Conservation (phyloP, 2,329 filamentous ascomycete genomes). For the Clonostachys solani region DNA sequence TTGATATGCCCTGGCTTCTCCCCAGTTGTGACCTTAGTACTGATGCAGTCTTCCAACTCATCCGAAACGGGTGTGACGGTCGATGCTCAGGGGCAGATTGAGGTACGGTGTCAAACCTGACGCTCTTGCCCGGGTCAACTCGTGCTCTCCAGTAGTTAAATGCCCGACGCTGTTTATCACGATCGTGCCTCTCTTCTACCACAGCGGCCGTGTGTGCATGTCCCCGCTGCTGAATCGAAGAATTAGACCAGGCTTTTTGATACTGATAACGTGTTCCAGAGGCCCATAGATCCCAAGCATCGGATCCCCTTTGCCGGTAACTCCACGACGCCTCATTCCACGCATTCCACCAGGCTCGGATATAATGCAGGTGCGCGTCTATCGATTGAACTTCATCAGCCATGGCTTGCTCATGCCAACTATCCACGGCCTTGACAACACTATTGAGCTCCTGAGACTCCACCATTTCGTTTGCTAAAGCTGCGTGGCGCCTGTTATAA, state of each 20-base stretch:
- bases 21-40: slow-evolving; percentile 13
- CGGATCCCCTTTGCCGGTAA: slow-evolving; percentile 13
- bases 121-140: slow-evolving; percentile 8
- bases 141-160: slow-evolving; percentile 23
- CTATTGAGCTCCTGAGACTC: slow-evolving; percentile 5
- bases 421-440: slow-evolving; percentile 4
- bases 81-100: not conserved
- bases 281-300: slow-evolving; percentile 24
- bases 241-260: slow-evolving; percentile 29
- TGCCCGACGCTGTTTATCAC: slow-evolving; percentile 20
- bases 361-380: slow-evolving; percentile 11
- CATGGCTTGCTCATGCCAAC: slow-evolving; percentile 12
- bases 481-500: slow-evolving; percentile 6
- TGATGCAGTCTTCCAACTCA: slow-evolving; percentile 16
- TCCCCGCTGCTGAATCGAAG: slow-evolving; percentile 26
- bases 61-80: slow-evolving; percentile 9
- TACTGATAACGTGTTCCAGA: slow-evolving; percentile 21
- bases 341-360: slow-evolving; percentile 9
- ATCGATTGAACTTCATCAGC: slow-evolving; percentile 9
- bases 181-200: slow-evolving; percentile 21
- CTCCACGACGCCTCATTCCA: slow-evolving; percentile 14
- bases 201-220: slow-evolving; percentile 29
- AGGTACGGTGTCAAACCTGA: slow-evolving; percentile 1
- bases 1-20: slow-evolving; percentile 11
- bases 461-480: slow-evolving; percentile 8